Evolutionary conservation across 2,329 filamentous ascomycete species (phyloP), one percentile per base, ranked within the genome.

Genomic region (Alternaria brassicae): DNA sequence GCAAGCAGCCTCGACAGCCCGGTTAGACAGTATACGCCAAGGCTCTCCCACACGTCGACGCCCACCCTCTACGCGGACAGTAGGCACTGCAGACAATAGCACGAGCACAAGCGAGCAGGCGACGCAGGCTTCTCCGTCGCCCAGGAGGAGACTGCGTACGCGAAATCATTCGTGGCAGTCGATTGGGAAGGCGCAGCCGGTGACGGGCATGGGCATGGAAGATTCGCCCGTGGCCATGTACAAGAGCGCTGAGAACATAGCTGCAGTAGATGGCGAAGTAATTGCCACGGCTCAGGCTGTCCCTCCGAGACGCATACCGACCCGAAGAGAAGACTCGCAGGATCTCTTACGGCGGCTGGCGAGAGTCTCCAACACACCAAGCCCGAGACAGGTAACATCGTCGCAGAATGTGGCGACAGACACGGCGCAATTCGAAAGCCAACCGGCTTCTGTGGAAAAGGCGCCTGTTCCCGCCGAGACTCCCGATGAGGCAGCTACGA

Each of bases 351-450:
- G 79, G 61, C 76, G 78, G 55, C 72, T 84, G 9, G 80, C 82
- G 2, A 73, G 80, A 61, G 80, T 75, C 2, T 79, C 81, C 6
- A 83, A 80, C 56, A 83, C 81, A 30, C 81, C 82, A 4, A 82
- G 79, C 60, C 80, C 81, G 32, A 74, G 66, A 21, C 74, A 73
- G 50, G 48, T 48, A 27, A 49, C 58, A 27, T 39, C 67, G 12
- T 53, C 65, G 15, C 60, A 67, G 23, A 64, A 53, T 6, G 45
- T 60, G 42, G 47, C 45, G 10, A 42, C 47, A 3, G 51, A 61
- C 30, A 53, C 57, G 28, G 32, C 30, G 39, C 34, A 41, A 17
- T 12, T 34, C 13, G 51, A 44, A 6, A 40, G 32, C 27, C 49
- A 54, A 13, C 27, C 58, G 10, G 34, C 56, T 4, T 10, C 48